Evolutionary conservation across 139 green algal genomes (phyloP).

Genomic region (Desmodesmus armatus): DNA sequence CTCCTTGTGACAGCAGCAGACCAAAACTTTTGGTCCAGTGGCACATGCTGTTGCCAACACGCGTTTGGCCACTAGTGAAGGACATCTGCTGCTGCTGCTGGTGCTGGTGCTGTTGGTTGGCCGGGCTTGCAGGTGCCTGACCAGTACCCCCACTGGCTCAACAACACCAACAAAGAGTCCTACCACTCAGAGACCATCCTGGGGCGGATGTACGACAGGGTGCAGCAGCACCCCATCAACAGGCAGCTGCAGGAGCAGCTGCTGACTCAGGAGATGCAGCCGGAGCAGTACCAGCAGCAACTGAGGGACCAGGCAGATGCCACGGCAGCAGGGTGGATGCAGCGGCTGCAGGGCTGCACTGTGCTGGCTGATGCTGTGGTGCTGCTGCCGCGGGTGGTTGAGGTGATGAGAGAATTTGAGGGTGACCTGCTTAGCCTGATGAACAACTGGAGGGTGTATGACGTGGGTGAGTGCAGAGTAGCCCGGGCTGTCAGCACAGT

Average conservation of each 20-base stretch:
- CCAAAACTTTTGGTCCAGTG: too few species aligned
- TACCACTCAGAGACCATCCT: slow-evolving; percentile 22
- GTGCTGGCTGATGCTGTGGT: neutral
- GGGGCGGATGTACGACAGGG: slow-evolving; percentile 39
- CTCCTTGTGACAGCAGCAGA: too few species aligned
- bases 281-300: slow-evolving; percentile 11
- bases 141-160: slow-evolving; percentile 27
- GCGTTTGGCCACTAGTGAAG: too few species aligned
- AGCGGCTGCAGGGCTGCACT: neutral
- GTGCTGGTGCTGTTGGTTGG: neutral
- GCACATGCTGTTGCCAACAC: too few species aligned
- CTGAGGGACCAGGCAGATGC: neutral
- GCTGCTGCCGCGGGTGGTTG: neutral
- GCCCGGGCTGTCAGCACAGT: neutral
- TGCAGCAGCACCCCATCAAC: slow-evolving; percentile 27
- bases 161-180: neutral
- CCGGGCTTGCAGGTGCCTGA: neutral
- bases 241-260: slow-evolving; percentile 6
- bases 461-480: slow-evolving; percentile 25
- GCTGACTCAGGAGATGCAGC: neutral
- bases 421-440: slow-evolving; percentile 20
- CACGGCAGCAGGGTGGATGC: neutral
- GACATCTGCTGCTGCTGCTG: neutral
- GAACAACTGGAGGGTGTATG: slow-evolving; percentile 28
- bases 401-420: slow-evolving; percentile 6